Evolutionary conservation across 2,329 filamentous ascomycete species (phyloP).

Genomic region (Tolypocladium pustulatum): DNA sequence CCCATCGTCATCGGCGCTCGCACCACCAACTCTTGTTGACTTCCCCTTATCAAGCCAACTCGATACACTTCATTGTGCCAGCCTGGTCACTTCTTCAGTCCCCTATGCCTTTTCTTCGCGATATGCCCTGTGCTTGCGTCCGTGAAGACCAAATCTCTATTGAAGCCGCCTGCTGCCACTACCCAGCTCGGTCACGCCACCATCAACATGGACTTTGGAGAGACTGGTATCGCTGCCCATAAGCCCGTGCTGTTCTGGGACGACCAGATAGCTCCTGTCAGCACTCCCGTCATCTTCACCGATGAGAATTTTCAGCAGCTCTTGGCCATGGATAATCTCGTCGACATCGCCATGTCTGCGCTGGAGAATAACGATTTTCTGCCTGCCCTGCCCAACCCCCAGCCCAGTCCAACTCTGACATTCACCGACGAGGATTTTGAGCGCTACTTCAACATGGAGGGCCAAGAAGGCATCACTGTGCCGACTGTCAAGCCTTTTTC

Average conservation of each 20-base stretch:
- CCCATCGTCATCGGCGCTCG: not conserved
- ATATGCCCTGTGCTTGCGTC: not conserved
- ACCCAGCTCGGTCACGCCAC: not conserved
- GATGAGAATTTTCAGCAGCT: not conserved
- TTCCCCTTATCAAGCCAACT: not conserved
- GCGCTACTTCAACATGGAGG: not conserved
- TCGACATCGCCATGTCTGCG: not conserved
- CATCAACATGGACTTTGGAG: not conserved
- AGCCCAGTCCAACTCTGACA: not conserved
- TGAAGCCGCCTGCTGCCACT: not conserved
- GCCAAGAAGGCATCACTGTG: not conserved
- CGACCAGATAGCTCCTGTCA: not conserved
- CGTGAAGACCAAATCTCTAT: not conserved
- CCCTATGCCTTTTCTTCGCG: too few species aligned
- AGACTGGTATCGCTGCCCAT: not conserved
- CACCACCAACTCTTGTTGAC: not conserved
- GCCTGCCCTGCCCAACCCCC: not conserved
- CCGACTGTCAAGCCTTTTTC: not conserved
- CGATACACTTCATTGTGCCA: not conserved
- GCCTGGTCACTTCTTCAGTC: not conserved
- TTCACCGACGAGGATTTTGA: not conserved
- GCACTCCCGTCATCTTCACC: not conserved
- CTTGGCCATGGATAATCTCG: not conserved
- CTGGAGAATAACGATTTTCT: not conserved
- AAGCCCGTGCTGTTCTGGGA: not conserved